phyloP scores from a whole-genome alignment of 257 asterid species.

The Gynochthodes officinalis region DNA sequence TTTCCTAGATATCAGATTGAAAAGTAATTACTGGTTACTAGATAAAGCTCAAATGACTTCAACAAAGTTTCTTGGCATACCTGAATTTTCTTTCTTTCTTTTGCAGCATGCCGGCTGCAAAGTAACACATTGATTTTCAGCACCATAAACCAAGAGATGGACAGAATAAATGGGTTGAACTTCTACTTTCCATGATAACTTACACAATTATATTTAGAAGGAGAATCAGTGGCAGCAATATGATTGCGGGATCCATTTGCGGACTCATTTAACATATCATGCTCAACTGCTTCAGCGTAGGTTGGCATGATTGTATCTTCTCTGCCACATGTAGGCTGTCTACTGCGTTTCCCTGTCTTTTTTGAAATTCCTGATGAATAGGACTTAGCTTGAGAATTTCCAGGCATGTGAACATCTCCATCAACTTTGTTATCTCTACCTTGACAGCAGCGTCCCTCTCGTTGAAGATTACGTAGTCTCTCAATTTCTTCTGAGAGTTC shows the following conservation, averaged over 20 bases:
- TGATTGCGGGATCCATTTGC: constrained; percentile 14
- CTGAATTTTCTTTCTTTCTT: constrained; percentile 46
- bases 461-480: constrained; percentile 46
- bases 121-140: constrained; percentile 5
- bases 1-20: constrained; percentile 34
- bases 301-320: constrained; percentile 7
- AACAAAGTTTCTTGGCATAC: too few species aligned
- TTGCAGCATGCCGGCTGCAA: constrained; percentile 74
- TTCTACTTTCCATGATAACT: constrained; percentile 1
- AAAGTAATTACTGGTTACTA: too few species aligned
- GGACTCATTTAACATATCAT: constrained; percentile 8
- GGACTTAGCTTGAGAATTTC: constrained; percentile 33
- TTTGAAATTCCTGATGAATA: constrained; percentile 13
- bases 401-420: constrained; percentile 26
- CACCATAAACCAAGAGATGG: not conserved
- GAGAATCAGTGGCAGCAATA: constrained; percentile 22
- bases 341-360: constrained; percentile 37
- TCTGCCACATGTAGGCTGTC: constrained; percentile 20
- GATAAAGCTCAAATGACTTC: too few species aligned
- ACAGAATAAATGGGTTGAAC: not conserved
- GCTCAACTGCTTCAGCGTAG: constrained; percentile 13
- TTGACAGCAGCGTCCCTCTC: constrained; percentile 14
- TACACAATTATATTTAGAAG: constrained; percentile 37
- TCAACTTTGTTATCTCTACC: constrained; percentile 28
- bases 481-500: constrained; percentile 55